Conservation (phyloP, 208 protist species). For the Leishmania tropica region DNA sequence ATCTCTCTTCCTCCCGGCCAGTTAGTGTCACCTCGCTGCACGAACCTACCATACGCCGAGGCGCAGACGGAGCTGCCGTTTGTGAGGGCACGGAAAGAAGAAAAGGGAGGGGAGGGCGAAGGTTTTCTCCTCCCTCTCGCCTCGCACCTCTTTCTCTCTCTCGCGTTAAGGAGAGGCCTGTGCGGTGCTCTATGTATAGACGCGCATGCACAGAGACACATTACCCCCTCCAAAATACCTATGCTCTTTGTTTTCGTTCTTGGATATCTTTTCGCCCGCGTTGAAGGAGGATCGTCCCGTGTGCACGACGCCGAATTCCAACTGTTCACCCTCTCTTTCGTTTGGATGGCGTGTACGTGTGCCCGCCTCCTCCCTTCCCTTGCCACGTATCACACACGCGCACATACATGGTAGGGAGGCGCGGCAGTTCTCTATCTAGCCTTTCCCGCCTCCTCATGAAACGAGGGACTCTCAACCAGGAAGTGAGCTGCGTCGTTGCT, state of each 20-base stretch:
- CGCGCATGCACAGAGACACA: not conserved
- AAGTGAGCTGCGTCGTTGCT: slow-evolving; percentile 27
- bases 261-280: not conserved
- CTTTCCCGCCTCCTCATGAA: slow-evolving; percentile 6
- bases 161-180: not conserved
- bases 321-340: not conserved
- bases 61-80: not conserved
- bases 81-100: not conserved
- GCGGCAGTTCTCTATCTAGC: too few species aligned
- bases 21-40: not conserved
- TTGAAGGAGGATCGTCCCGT: not conserved
- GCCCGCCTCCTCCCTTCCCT: not conserved
- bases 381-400: not conserved
- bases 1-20: not conserved
- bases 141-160: not conserved
- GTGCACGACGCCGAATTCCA: too few species aligned
- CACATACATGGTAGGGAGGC: not conserved
- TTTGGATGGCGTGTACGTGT: not conserved
- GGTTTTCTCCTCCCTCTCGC: not conserved
- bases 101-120: not conserved
- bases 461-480: slow-evolving; percentile 2
- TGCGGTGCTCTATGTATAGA: not conserved
- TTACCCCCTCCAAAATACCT: not conserved
- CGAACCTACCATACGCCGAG: not conserved
- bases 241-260: not conserved